phyloP scores from a whole-genome alignment of 352 stramenopile genomes.

The Pythium periplocum region DNA sequence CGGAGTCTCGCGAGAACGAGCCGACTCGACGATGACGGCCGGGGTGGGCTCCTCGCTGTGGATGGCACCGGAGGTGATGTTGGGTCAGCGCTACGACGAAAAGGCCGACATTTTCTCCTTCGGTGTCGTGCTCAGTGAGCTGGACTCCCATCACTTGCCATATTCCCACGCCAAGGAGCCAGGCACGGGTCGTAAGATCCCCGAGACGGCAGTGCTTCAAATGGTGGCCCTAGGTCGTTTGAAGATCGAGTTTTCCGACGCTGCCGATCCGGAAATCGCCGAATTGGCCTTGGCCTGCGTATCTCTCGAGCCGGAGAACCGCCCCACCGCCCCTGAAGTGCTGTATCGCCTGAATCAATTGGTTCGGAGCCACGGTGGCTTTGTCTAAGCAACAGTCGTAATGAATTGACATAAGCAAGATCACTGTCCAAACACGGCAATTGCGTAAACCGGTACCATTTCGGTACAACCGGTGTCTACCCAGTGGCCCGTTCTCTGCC shows the following conservation, averaged over 20 bases:
- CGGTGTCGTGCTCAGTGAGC: constrained; percentile 29
- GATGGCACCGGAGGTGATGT: constrained; percentile 52
- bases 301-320: constrained; percentile 22
- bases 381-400: too few species aligned
- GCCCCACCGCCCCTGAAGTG: constrained; percentile 27
- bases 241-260: constrained; percentile 27
- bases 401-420: too few species aligned
- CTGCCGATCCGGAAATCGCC: constrained; percentile 18
- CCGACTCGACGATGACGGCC: constrained; percentile 37
- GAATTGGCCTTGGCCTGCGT: constrained; percentile 30
- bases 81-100: constrained; percentile 36
- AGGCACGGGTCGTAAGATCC: constrained; percentile 4
- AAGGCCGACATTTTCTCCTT: constrained; percentile 48
- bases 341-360: constrained; percentile 18
- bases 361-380: neutral
- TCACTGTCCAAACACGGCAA: too few species aligned
- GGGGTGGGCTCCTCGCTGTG: constrained; percentile 32
- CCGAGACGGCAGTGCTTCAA: constrained; percentile 33
- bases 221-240: constrained; percentile 33
- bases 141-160: constrained; percentile 22
- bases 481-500: too few species aligned
- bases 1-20: constrained; percentile 32
- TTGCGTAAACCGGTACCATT: too few species aligned
- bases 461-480: too few species aligned
- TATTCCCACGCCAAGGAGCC: constrained; percentile 7